A percentile compares a stretch with the other conserved stretches of the same genome.
Evolutionary conservation across 768 basidiomycete species (phyloP).

Genomic region (Hericium rajendrae): DNA sequence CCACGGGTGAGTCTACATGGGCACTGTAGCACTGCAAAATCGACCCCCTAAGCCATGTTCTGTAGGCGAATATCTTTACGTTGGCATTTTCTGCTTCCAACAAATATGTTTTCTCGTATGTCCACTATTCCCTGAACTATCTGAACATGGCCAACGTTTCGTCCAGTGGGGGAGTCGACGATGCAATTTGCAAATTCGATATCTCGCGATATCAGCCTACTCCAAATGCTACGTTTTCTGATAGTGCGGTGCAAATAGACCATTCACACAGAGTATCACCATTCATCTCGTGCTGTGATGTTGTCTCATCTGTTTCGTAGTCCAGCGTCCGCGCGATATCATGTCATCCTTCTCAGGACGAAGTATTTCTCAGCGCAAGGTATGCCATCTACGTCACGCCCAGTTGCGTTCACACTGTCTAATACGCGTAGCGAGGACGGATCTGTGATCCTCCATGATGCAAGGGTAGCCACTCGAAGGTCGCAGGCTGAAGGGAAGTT

Average conservation of each 20-base stretch:
- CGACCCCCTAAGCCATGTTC: not conserved
- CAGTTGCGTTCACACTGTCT: not conserved
- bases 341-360: conserved; percentile 59
- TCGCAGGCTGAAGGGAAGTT: conserved; percentile 40
- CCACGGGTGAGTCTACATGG: conserved; percentile 16
- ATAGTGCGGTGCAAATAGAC: too few species aligned
- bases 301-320: conserved; percentile 24
- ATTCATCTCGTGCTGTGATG: too few species aligned
- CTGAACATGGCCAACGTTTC: not conserved
- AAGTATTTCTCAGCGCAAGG: conserved; percentile 65
- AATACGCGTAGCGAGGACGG: conserved; percentile 54
- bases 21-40: not conserved
- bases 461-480: conserved; percentile 28
- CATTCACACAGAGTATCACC: too few species aligned
- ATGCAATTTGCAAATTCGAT: conserved; percentile 9
- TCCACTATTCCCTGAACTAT: conserved; percentile 2
- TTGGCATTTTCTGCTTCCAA: conserved; percentile 63
- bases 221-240: too few species aligned
- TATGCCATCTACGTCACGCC: conserved; percentile 17
- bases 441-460: conserved; percentile 52
- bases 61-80: conserved; percentile 60
- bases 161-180: conserved; percentile 8
- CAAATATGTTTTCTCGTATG: conserved; percentile 56
- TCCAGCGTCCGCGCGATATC: conserved; percentile 56
- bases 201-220: conserved; percentile 1